Conservation (phyloP, 148 eudicot species). For the Fallopia convolvulus region DNA sequence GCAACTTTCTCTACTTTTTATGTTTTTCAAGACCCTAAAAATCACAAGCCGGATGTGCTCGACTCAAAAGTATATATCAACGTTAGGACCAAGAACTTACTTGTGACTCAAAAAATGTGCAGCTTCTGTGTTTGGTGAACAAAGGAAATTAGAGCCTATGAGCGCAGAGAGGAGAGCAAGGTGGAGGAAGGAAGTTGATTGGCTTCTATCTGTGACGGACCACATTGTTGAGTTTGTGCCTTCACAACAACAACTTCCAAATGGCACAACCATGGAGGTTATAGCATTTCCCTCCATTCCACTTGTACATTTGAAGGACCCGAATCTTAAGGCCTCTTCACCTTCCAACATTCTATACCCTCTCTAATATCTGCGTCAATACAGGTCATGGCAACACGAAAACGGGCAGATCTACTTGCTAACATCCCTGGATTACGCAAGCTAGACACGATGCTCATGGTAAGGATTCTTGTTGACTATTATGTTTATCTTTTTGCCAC, state of each 20-base stretch:
- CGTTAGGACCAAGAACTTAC: too few species aligned
- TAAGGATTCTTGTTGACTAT: slow-evolving; percentile 19
- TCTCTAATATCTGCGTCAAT: too few species aligned
- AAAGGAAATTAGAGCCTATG: slow-evolving; percentile 57
- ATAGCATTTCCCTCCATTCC: too few species aligned
- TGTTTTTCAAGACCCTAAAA: too few species aligned
- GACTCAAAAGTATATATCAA: too few species aligned
- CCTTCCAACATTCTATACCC: too few species aligned
- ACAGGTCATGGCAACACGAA: slow-evolving; percentile 64
- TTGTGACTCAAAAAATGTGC: neutral
- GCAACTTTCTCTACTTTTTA: too few species aligned
- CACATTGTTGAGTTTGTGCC: slow-evolving; percentile 57
- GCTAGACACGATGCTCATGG: slow-evolving; percentile 83
- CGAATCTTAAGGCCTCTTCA: too few species aligned
- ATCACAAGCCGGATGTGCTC: too few species aligned
- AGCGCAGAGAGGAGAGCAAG: slow-evolving; percentile 37
- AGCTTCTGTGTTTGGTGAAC: slow-evolving; percentile 69
- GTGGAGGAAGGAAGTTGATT: slow-evolving; percentile 61
- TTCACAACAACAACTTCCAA: slow-evolving; percentile 36
- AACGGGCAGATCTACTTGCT: slow-evolving; percentile 61
- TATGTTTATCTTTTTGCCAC: neutral
- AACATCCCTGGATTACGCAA: slow-evolving; percentile 86
- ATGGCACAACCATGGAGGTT: slow-evolving; percentile 42
- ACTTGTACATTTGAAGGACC: too few species aligned
- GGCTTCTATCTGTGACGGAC: slow-evolving; percentile 63